These are phyloP conservation scores for Solanum piurae DNA, from an alignment of 257 asterid species.

Conservation along the genomic window DNA sequence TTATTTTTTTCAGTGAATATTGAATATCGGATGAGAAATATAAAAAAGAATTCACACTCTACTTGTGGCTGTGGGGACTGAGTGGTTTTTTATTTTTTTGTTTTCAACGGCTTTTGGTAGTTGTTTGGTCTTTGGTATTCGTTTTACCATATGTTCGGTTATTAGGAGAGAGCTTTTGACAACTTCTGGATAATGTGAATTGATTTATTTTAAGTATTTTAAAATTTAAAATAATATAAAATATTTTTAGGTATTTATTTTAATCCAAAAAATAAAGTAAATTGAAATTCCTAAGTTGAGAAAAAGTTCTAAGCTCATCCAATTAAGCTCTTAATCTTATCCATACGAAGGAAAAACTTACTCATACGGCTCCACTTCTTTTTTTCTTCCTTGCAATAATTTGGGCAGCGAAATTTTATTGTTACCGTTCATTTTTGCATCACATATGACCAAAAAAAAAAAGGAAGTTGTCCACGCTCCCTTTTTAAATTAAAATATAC, in stretches of 20 bases:
- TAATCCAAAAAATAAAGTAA: too few species aligned
- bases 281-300: too few species aligned
- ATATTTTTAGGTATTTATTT: too few species aligned
- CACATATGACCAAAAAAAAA: not conserved
- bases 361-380: not conserved
- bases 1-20: not conserved
- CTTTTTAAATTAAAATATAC: not conserved
- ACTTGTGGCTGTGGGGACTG: not conserved
- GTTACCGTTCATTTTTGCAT: not conserved
- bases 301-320: too few species aligned
- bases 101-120: not conserved
- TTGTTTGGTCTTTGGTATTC: not conserved
- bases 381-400: not conserved
- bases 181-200: not conserved
- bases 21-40: not conserved
- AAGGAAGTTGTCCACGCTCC: not conserved
- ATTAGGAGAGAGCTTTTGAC: not conserved
- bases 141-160: not conserved
- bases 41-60: not conserved
- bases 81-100: not conserved
- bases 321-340: not conserved
- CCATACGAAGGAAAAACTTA: not conserved
- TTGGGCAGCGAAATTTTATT: not conserved
- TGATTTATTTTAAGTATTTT: not conserved
- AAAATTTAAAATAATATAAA: too few species aligned